A percentile compares a stretch with the other conserved stretches of the same genome.
These are phyloP conservation scores for Pseudonectria foliicola DNA, from an alignment of 2,329 filamentous ascomycete genomes.

Conservation along the genomic window DNA sequence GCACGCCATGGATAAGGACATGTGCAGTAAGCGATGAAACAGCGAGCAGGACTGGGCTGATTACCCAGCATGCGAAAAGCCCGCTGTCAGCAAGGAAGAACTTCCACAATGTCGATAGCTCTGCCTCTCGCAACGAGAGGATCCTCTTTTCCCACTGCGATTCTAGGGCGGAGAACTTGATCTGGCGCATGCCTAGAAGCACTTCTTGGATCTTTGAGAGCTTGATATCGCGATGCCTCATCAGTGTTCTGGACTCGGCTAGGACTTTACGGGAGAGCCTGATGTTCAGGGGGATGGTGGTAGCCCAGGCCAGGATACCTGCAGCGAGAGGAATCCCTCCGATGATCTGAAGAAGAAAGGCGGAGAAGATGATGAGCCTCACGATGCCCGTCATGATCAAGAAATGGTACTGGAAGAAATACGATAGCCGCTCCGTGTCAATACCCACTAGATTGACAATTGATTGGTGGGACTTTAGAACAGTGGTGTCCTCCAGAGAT, in stretches of 20 bases:
- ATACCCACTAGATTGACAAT: slow-evolving; percentile 76
- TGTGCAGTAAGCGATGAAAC: slow-evolving; percentile 66
- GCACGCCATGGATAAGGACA: slow-evolving; percentile 51
- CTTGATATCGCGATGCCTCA: slow-evolving; percentile 71
- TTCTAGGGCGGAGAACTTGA: slow-evolving; percentile 77
- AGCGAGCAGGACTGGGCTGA: slow-evolving; percentile 66
- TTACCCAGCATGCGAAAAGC: slow-evolving; percentile 62
- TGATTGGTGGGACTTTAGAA: slow-evolving; percentile 51
- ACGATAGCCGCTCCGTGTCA: slow-evolving; percentile 60
- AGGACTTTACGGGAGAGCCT: slow-evolving; percentile 59
- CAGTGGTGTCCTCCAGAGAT: slow-evolving; percentile 23
- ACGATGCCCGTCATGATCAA: slow-evolving; percentile 55
- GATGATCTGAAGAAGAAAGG: slow-evolving; percentile 60
- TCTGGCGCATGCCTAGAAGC: slow-evolving; percentile 71
- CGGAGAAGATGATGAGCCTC: slow-evolving; percentile 58
- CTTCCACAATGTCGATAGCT: slow-evolving; percentile 59
- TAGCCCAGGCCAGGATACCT: slow-evolving; percentile 56
- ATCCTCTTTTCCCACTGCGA: slow-evolving; percentile 70
- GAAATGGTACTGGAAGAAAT: slow-evolving; percentile 60
- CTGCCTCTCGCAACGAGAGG: slow-evolving; percentile 51
- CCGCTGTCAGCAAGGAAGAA: slow-evolving; percentile 58
- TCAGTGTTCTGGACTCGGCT: slow-evolving; percentile 58
- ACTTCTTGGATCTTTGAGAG: slow-evolving; percentile 70
- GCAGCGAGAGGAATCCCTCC: slow-evolving; percentile 63
- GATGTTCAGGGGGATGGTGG: slow-evolving; percentile 63